Evolutionary conservation across 2,329 filamentous ascomycete genomes (phyloP), one percentile per base, ranked within the genome.

Genomic region (Aspergillus ochraceus): DNA sequence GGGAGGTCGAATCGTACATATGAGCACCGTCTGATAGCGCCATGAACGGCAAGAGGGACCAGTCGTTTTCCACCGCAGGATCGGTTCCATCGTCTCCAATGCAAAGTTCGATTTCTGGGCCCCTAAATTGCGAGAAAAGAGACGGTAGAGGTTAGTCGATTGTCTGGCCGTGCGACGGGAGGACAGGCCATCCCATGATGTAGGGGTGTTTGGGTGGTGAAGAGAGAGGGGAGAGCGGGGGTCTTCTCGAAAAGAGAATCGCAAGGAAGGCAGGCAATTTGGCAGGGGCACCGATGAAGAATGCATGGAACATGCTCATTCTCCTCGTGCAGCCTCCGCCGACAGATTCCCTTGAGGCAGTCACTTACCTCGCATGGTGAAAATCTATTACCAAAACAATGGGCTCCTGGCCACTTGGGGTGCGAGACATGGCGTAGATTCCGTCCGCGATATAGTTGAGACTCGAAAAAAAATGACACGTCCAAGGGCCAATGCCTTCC

Each of bases 21-120:
- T 99, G 95, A 56, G 95, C 95, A 55, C 95, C 95, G 74, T 99
- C 95, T 59, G 91, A 95, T 71, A 99, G 79, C 26, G 95, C 95
- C 91, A 98, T 97, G 76, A 99, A 99, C 0, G 95, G 93, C 62
- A 99, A 82, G 67, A 97, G 77, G 29, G 88, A 84, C 95, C 95
- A 99, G 72, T 95, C 91, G 78, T 96, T 94, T 60, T 93, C 90
- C 50, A 79, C 81, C 3, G 90, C 90, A 11, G 94, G 92, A 76
- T 97, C 92, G 60, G 80, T 82, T 56, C 88, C 90, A 67, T 93
- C 88, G 20, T 88, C 80, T 62, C 92, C 92, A 72, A 97, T 91
- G 90, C 94, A 98, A 70, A 84, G 86, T 80, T 98, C 93, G 58
- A 98, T 90, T 79, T 99, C 95, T 32, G 95, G 95, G 9, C 95